Base-by-base conservation (phyloP, 2,329 filamentous ascomycete species). In the Xylariaceae sp. region DNA sequence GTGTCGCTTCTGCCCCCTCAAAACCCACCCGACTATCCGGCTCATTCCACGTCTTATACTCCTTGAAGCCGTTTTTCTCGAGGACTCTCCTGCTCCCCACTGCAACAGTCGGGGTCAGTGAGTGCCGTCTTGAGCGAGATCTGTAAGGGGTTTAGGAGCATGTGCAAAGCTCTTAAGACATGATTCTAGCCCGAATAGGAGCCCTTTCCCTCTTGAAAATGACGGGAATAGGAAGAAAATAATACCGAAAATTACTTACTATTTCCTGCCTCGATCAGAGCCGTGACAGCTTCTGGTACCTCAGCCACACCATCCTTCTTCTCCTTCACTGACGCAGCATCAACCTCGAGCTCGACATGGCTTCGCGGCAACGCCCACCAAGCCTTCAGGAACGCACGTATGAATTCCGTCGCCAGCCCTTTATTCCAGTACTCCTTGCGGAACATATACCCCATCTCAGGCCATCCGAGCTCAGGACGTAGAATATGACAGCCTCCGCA, bases 381-480 rank as follows among this genome's bases (percentile, higher is more conserved):
- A 9, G 73, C 67, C 9, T 65, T 58, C 11, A 82, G 58, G 49
- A 81, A 81, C 1, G 69, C 82, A 48, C 60, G 69, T 33, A 87
- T 57, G 40, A 85, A 82, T 71, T 87, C 85, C 1, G 80, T 85
- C 29, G 79, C 83, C 62, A 83, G 79, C 4, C 84, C 85, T 34
- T 75, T 76, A 6, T 82, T 81, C 85, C 85, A 87, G 51, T 71
- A 65, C 62, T 82, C 78, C 53, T 73, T 76, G 44, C 76, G 72
- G 48, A 87, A 70, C 74, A 85, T 78, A 68, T 87, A 88, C 19
- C 85, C 85, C 23, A 86, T 52, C 65, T 81, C 82, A 1, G 84
- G 83, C 83, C 82, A 86, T 44, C 81, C 82, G 16, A 77, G 67
- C 49, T 71, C 63, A 57, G 74, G 71, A 26, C 61, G 45, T 33